Evolutionary conservation across 306 rosid genomes (phyloP).

Genomic region (Cicer yamashitae): DNA sequence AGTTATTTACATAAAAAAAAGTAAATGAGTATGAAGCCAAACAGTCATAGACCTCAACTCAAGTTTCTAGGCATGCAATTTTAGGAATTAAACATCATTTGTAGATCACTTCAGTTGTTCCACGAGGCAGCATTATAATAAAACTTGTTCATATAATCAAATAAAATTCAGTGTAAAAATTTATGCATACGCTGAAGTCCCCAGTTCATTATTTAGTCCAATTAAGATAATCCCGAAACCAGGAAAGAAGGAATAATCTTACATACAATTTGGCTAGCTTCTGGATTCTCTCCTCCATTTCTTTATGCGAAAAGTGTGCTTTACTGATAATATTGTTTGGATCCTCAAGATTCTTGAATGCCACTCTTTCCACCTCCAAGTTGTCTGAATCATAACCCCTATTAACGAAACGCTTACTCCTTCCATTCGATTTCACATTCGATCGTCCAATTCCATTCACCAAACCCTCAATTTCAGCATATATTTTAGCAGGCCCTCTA

Average conservation of each 20-base stretch:
- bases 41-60: slow-evolving; percentile 19
- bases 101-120: slow-evolving; percentile 5
- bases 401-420: slow-evolving; percentile 40
- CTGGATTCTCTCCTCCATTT: slow-evolving; percentile 86
- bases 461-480: slow-evolving; percentile 44
- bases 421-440: slow-evolving; percentile 48
- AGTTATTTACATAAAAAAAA: slow-evolving; percentile 9
- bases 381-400: slow-evolving; percentile 47
- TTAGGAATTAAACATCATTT: neutral
- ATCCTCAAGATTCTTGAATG: slow-evolving; percentile 73
- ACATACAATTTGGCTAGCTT: slow-evolving; percentile 77
- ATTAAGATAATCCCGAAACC: slow-evolving; percentile 36
- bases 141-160: slow-evolving; percentile 24
- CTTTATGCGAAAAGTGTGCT: slow-evolving; percentile 69
- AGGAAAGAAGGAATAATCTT: slow-evolving; percentile 34
- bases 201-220: slow-evolving; percentile 9
- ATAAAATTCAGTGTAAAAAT: slow-evolving; percentile 10
- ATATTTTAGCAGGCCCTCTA: slow-evolving; percentile 44
- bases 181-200: slow-evolving; percentile 10
- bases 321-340: slow-evolving; percentile 50
- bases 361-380: slow-evolving; percentile 74
- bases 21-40: slow-evolving; percentile 16
- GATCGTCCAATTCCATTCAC: slow-evolving; percentile 30
- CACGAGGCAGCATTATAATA: slow-evolving; percentile 12
- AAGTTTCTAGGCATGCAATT: neutral